phyloP scores from a whole-genome alignment of 805 yeast species.

The Nakazawaea wyomingensis region DNA sequence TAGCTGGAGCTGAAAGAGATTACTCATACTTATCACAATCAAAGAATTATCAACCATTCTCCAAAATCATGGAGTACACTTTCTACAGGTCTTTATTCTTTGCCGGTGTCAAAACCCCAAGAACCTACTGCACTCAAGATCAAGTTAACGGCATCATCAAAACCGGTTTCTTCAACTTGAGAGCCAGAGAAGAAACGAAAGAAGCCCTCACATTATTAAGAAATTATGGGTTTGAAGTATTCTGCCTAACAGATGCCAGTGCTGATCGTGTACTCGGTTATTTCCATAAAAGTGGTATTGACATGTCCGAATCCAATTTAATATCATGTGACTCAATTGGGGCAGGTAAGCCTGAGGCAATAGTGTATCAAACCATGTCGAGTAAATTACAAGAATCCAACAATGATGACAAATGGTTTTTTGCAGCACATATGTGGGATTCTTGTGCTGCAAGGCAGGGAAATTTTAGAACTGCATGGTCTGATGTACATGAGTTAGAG shows the following conservation, averaged over 20 bases:
- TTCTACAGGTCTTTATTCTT: constrained; percentile 23
- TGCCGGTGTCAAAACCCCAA: constrained; percentile 25
- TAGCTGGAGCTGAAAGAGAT: constrained; percentile 16
- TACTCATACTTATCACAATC: constrained; percentile 16
- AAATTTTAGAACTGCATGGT: constrained; percentile 28
- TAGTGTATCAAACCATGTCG: constrained; percentile 23
- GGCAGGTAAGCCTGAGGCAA: constrained; percentile 25
- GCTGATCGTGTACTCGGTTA: constrained; percentile 24
- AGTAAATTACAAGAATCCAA: constrained; percentile 22
- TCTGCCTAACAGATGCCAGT: constrained; percentile 27
- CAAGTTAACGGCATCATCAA: constrained; percentile 20
- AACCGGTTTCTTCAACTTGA: constrained; percentile 21
- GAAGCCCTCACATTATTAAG: constrained; percentile 24
- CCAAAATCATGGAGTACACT: constrained; percentile 21
- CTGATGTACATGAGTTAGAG: constrained; percentile 24
- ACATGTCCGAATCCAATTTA: constrained; percentile 24
- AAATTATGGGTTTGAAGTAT: constrained; percentile 25
- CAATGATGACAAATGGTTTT: constrained; percentile 25
- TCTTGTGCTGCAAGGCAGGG: constrained; percentile 26
- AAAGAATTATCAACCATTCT: constrained; percentile 21
- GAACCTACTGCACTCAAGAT: constrained; percentile 22
- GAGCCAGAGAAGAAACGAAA: constrained; percentile 24
- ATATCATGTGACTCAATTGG: constrained; percentile 27
- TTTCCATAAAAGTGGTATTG: constrained; percentile 21
- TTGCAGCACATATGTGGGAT: constrained; percentile 30